Percentiles rank a stretch among this genome's conserved stretches.
Evolutionary conservation across 805 yeast species (phyloP).

Genomic region (Candida incommunis): DNA sequence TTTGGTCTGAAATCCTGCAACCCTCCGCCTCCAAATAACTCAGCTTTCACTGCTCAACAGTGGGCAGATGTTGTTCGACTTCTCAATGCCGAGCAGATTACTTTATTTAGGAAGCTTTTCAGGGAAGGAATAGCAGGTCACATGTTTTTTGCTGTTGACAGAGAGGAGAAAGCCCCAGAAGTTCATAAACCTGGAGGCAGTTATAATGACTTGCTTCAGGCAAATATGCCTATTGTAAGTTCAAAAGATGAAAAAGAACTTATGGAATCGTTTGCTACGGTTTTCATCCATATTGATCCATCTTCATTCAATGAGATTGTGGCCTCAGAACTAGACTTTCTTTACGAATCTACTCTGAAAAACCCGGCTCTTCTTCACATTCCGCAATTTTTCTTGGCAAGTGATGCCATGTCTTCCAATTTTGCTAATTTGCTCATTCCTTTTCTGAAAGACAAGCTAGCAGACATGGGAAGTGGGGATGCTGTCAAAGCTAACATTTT

Average conservation of each 20-base stretch:
- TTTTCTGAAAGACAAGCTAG: conserved; percentile 58
- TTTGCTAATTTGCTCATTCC: conserved; percentile 73
- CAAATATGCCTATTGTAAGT: conserved; percentile 56
- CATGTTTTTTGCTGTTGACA: conserved; percentile 47
- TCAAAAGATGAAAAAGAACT: conserved; percentile 88
- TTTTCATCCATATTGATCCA: conserved; percentile 86
- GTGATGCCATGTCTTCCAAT: conserved; percentile 87
- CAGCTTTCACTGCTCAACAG: conserved; percentile 29
- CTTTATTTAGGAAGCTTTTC: conserved; percentile 60
- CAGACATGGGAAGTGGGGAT: conserved; percentile 70
- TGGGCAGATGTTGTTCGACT: conserved; percentile 85
- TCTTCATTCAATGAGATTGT: conserved; percentile 91
- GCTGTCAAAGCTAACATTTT: conserved; percentile 64
- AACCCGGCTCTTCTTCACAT: conserved; percentile 80
- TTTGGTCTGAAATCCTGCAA: conserved; percentile 82
- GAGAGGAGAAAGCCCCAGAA: conserved; percentile 17
- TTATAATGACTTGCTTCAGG: conserved; percentile 40
- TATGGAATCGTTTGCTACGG: conserved; percentile 90
- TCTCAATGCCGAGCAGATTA: conserved; percentile 71
- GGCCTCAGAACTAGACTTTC: conserved; percentile 59
- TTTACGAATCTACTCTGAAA: conserved; percentile 64
- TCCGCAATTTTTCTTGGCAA: conserved; percentile 87
- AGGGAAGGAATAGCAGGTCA: conserved; percentile 76
- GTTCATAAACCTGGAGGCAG: conserved; percentile 19
- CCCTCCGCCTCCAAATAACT: conserved; percentile 51